Conservation (phyloP, 2,329 filamentous ascomycete genomes). For the Alternaria arborescens region DNA sequence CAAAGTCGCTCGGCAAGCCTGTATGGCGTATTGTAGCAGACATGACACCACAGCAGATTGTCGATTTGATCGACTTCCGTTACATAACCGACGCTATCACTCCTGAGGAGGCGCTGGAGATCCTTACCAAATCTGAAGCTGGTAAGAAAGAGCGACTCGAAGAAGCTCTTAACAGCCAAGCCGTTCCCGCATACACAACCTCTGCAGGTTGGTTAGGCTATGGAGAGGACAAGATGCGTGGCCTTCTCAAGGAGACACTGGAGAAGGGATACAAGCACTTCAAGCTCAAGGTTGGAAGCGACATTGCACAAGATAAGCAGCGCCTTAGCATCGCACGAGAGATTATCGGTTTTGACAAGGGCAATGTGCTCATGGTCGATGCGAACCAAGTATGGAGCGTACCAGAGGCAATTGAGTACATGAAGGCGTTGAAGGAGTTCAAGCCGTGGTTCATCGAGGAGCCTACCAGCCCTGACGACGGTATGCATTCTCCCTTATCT, state of each 20-base stretch:
- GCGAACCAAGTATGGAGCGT: slow-evolving; percentile 94
- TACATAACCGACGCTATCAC: slow-evolving; percentile 96
- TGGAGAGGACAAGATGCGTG: slow-evolving; percentile 84
- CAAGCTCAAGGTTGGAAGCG: slow-evolving; percentile 87
- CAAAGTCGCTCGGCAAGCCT: slow-evolving; percentile 83
- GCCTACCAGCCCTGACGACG: slow-evolving; percentile 86
- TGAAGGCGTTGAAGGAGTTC: slow-evolving; percentile 82
- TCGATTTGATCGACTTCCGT: slow-evolving; percentile 88
- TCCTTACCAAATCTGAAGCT: slow-evolving; percentile 71
- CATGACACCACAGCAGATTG: slow-evolving; percentile 87
- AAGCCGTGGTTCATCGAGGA: slow-evolving; percentile 96
- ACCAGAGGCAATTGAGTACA: slow-evolving; percentile 86
- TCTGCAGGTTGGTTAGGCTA: slow-evolving; percentile 93
- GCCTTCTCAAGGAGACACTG: slow-evolving; percentile 76
- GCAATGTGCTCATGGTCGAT: slow-evolving; percentile 90
- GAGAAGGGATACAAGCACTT: slow-evolving; percentile 82
- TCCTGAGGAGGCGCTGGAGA: slow-evolving; percentile 77
- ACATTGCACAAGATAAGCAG: slow-evolving; percentile 74
- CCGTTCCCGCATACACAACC: slow-evolving; percentile 91
- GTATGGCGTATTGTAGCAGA: slow-evolving; percentile 91
- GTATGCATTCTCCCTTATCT: slow-evolving; percentile 25
- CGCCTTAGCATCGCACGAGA: slow-evolving; percentile 77
- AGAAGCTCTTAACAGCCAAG: slow-evolving; percentile 76
- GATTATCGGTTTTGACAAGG: slow-evolving; percentile 82
- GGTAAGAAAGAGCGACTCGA: slow-evolving; percentile 75